phyloP scores from a whole-genome alignment of 345 rosid genomes.

The Adansonia digitata region DNA sequence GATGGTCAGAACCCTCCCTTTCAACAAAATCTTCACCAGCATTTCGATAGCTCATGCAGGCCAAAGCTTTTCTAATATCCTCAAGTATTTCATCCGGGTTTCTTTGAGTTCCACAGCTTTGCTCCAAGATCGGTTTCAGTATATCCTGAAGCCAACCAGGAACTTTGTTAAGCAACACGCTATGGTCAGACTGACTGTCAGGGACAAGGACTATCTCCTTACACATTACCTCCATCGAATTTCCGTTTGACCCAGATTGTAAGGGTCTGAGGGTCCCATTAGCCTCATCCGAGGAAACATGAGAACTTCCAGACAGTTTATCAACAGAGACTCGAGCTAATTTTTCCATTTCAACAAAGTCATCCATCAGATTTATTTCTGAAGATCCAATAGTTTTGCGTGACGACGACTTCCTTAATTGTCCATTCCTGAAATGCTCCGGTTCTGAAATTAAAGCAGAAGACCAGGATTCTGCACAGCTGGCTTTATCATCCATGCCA shows the following conservation, averaged over 20 bases:
- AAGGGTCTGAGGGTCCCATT: constrained; percentile 16
- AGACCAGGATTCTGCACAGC: constrained; percentile 68
- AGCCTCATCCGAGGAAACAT: constrained; percentile 29
- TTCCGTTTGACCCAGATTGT: constrained; percentile 22
- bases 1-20: constrained; percentile 20
- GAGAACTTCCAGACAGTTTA: constrained; percentile 37
- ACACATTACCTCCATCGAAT: constrained; percentile 19
- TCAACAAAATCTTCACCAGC: constrained; percentile 11
- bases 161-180: constrained; percentile 14
- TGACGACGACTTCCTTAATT: constrained; percentile 37
- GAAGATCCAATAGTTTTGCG: constrained; percentile 47
- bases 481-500: constrained; percentile 67
- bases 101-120: constrained; percentile 34
- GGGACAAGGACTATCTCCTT: constrained; percentile 26
- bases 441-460: constrained; percentile 66
- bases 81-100: constrained; percentile 45
- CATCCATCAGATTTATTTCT: constrained; percentile 86
- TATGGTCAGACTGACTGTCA: constrained; percentile 21
- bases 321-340: constrained; percentile 55
- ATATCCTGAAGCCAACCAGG: constrained; percentile 48
- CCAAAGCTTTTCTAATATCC: constrained; percentile 53
- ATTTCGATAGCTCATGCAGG: constrained; percentile 18
- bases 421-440: constrained; percentile 59
- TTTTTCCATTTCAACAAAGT: constrained; percentile 92
- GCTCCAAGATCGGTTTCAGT: constrained; percentile 41